A percentile compares a stretch with the other conserved stretches of the same genome.
Conservation (phyloP, 2,329 filamentous ascomycete species). For the Fusarium subtropicale region DNA sequence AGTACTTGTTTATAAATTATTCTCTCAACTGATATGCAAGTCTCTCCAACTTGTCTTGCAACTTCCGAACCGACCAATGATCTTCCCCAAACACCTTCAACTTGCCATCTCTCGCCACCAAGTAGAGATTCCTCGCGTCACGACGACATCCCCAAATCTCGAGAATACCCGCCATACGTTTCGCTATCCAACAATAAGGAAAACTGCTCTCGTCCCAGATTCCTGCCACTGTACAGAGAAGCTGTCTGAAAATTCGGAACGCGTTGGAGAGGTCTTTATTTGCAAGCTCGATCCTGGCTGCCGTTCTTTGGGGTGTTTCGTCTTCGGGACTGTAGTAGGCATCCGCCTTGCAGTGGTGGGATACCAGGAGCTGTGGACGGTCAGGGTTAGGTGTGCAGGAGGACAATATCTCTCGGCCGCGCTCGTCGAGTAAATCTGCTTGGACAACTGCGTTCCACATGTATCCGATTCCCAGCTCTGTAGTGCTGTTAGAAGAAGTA, state of each 20-base stretch:
- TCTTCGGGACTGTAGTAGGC: not conserved
- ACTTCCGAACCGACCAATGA: not conserved
- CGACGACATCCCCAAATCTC: not conserved
- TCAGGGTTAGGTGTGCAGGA: not conserved
- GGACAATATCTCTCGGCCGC: not conserved
- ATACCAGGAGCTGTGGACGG: not conserved
- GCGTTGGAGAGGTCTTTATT: not conserved
- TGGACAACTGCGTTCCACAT: not conserved
- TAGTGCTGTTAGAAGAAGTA: fast-evolving
- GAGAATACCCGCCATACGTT: not conserved
- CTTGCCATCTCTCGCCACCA: constrained; percentile 1
- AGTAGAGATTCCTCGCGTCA: not conserved
- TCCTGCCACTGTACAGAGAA: not conserved
- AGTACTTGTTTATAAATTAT: not conserved
- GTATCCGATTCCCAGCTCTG: not conserved
- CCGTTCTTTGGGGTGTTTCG: not conserved
- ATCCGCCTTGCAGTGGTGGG: not conserved
- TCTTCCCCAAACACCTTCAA: not conserved
- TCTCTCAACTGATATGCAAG: not conserved
- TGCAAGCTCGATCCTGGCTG: not conserved
- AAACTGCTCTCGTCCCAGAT: not conserved
- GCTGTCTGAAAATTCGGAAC: not conserved
- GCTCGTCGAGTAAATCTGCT: not conserved
- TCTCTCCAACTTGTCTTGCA: not conserved
- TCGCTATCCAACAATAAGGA: not conserved